Conservation (phyloP, 75 land plant species). For the Larix kaempferi region DNA sequence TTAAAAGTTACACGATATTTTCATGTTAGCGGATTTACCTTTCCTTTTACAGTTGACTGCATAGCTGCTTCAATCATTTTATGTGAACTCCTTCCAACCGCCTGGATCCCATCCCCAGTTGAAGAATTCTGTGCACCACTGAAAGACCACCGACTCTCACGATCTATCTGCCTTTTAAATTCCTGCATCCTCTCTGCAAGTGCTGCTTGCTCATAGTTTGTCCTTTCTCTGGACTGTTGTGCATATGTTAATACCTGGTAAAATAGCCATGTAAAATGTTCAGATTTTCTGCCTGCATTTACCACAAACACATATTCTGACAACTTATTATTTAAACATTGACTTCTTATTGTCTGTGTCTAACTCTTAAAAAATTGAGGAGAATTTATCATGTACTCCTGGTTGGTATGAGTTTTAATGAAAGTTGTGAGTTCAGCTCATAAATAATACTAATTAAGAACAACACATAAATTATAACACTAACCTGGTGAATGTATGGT, state of each 20-base stretch:
- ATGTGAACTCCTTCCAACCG: slow-evolving; percentile 96
- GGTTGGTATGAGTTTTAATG: no score
- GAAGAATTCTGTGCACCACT: slow-evolving; percentile 63
- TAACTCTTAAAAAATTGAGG: no score
- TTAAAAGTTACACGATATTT: background rate
- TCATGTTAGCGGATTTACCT: slow-evolving; percentile 39
- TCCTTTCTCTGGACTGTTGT: slow-evolving; percentile 95
- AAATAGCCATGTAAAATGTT: slow-evolving; percentile 4
- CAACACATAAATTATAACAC: background rate
- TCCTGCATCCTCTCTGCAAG: slow-evolving; percentile 98
- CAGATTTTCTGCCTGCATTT: background rate
- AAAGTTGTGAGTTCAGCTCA: no score
- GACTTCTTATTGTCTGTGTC: background rate
- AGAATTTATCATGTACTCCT: no score
- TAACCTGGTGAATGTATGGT: slow-evolving; percentile 98
- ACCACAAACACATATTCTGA: background rate
- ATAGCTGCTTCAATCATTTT: slow-evolving; percentile 98
- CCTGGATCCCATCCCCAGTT: slow-evolving; percentile 97
- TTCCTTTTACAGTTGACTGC: slow-evolving; percentile 91
- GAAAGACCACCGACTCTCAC: slow-evolving; percentile 76
- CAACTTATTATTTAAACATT: background rate
- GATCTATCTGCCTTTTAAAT: slow-evolving; percentile 87
- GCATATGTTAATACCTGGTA: slow-evolving; percentile 97
- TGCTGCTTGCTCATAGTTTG: slow-evolving; percentile 98
- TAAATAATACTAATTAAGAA: background rate